These are phyloP conservation scores for Helotiales sp. DNA, from an alignment of 2,329 filamentous ascomycete species.

Conservation along the genomic window DNA sequence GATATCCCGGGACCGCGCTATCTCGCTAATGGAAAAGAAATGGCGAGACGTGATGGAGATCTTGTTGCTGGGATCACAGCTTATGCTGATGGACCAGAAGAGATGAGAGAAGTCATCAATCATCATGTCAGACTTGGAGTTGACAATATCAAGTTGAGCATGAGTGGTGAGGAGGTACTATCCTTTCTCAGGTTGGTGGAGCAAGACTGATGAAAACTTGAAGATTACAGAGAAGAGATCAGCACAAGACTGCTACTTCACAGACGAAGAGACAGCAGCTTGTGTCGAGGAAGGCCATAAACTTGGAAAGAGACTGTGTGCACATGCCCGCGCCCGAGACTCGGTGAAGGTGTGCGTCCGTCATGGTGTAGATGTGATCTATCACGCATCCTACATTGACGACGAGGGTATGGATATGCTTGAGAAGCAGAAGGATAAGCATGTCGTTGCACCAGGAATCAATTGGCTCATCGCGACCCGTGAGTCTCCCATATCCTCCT, in stretches of 20 bases:
- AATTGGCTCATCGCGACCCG: constrained; percentile 43
- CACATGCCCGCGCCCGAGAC: constrained; percentile 44
- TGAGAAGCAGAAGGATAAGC: constrained; percentile 40
- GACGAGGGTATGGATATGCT: constrained; percentile 40
- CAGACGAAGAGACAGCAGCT: constrained; percentile 44
- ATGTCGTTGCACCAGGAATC: constrained; percentile 42
- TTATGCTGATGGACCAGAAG: constrained; percentile 39
- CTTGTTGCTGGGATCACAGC: constrained; percentile 39
- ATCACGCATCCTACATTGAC: constrained; percentile 46
- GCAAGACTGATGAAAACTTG: background rate
- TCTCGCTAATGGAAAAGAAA: constrained; percentile 50
- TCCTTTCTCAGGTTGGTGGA: background rate
- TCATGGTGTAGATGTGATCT: constrained; percentile 47
- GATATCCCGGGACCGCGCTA: constrained; percentile 48
- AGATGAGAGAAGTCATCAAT: constrained; percentile 42
- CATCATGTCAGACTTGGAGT: constrained; percentile 40
- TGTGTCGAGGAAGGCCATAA: constrained; percentile 47
- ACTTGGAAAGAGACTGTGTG: constrained; percentile 39
- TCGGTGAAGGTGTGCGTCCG: constrained; percentile 44
- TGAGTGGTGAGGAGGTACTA: constrained; percentile 34
- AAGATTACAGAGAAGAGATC: constrained; percentile 33
- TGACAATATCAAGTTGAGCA: constrained; percentile 46
- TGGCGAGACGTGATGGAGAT: constrained; percentile 45
- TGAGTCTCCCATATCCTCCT: background rate
- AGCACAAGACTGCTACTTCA: constrained; percentile 47